Evolutionary conservation across 345 rosid genomes (phyloP).

Genomic region (Zanthoxylum bungeanum): DNA sequence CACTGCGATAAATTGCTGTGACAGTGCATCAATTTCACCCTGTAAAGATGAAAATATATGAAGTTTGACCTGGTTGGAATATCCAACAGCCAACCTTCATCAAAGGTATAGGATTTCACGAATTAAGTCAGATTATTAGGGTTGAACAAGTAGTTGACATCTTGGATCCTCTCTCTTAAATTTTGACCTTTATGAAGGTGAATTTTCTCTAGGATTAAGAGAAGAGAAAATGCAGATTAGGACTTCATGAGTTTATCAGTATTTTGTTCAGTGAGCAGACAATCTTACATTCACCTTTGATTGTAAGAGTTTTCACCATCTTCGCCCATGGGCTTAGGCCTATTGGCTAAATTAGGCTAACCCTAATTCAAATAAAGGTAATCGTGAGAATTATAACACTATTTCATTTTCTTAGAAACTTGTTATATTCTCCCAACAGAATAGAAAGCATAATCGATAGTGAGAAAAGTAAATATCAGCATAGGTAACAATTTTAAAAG

Average conservation of each 20-base stretch:
- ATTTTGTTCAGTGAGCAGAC: neutral
- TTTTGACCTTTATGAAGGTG: neutral
- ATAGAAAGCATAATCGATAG: neutral
- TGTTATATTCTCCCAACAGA: neutral
- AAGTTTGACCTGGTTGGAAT: neutral
- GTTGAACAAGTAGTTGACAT: neutral
- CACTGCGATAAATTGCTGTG: neutral
- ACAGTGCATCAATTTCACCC: neutral
- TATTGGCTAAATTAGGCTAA: neutral
- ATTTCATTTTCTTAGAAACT: neutral
- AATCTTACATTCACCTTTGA: neutral
- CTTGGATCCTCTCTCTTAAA: neutral
- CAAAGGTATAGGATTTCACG: neutral
- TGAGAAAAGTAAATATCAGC: conserved; percentile 5
- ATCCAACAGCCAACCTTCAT: neutral
- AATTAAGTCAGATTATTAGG: neutral
- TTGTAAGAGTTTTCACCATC: neutral
- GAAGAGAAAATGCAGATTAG: neutral
- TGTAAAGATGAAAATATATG: neutral
- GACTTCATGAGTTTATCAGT: neutral
- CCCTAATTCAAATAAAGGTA: neutral
- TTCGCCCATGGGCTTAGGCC: neutral
- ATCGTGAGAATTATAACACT: neutral
- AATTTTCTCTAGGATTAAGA: neutral
- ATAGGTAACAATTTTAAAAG: conserved; percentile 8